Evolutionary conservation across 148 eudicot genomes (phyloP), one percentile per base, ranked within the genome.

Genomic region (Polygonum aviculare): DNA sequence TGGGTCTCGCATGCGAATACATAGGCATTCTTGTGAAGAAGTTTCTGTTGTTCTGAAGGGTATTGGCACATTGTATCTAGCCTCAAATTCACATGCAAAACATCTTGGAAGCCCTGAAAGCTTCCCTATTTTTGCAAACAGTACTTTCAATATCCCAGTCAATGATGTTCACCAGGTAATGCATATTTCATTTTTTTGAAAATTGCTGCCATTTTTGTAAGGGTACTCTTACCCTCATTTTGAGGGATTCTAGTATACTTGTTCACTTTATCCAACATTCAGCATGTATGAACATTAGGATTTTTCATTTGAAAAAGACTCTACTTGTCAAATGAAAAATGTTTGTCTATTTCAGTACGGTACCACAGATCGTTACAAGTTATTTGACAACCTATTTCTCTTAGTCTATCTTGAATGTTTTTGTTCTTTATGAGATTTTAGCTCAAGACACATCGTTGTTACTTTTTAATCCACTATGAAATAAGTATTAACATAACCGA

Each of bases 11-110:
- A 92, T 96, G 1, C 92, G 93, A 72, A 92, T 94, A 71, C 98
- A 94, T 59, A 85, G 93, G 83, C 97, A 94, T 82, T 90, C 97
- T 8, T 94, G 98, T 81, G 98, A 92, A 83, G 95, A 94, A 84
- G 91, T 94, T 50, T 94, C 89, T 84, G 84, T 94, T 75, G 96
- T 94, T 51, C 63, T 92, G 47, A 90, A 88, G 85, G 98, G 98
- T 40, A 87, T 87, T 70, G 98, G 98, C 40, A 89, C 91, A 77
- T 82, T 94, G 35, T 89, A 85, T 87, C 83, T 87, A 76, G 91
- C 97, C 31, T 72, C 90, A 57, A 77, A 85, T 69, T 81, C 96
- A 55, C 89, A 94, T 83, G 76, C 78, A 47, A 92, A 84, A 65
- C 80, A 85, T 83, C 98, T 97, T 15, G 98, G 98, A 48, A 83